phyloP scores from a whole-genome alignment of 2,329 filamentous ascomycete genomes.

The Xylariaceae sp. region DNA sequence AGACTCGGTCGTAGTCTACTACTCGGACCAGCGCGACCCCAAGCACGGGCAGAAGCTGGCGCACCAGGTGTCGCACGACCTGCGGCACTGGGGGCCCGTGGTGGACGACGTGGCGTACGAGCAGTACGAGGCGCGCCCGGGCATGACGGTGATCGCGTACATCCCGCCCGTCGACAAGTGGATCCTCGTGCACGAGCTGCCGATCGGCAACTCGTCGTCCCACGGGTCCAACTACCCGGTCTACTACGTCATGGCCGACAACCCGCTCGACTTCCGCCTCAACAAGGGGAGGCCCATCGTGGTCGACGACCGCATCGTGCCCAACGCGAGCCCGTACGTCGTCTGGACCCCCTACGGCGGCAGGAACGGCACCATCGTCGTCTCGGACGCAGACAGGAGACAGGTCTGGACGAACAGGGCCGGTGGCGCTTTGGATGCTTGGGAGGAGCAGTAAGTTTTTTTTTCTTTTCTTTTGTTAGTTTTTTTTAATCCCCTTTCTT shows the following conservation, averaged over 20 bases:
- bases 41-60: conserved; percentile 62
- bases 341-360: conserved; percentile 40
- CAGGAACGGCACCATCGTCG: conserved; percentile 40
- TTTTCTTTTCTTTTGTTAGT: neutral
- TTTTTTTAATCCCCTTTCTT: neutral
- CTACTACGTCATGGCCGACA: conserved; percentile 39
- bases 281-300: conserved; percentile 30
- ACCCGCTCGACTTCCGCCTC: conserved; percentile 34
- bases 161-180: conserved; percentile 50
- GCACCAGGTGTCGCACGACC: conserved; percentile 56
- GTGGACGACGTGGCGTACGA: conserved; percentile 57
- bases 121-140: conserved; percentile 57
- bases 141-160: conserved; percentile 58
- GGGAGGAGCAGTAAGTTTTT: conserved; percentile 1
- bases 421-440: conserved; percentile 15
- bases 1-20: conserved; percentile 57
- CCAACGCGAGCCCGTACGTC: conserved; percentile 39
- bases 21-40: conserved; percentile 63
- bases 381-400: conserved; percentile 34
- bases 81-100: conserved; percentile 52
- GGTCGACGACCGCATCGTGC: conserved; percentile 27
- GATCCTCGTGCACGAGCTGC: conserved; percentile 44
- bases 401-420: conserved; percentile 40
- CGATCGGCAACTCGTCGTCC: conserved; percentile 24
- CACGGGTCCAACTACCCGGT: conserved; percentile 38